Evolutionary conservation across 306 rosid genomes (phyloP).

Genomic region (Lupinus albus): DNA sequence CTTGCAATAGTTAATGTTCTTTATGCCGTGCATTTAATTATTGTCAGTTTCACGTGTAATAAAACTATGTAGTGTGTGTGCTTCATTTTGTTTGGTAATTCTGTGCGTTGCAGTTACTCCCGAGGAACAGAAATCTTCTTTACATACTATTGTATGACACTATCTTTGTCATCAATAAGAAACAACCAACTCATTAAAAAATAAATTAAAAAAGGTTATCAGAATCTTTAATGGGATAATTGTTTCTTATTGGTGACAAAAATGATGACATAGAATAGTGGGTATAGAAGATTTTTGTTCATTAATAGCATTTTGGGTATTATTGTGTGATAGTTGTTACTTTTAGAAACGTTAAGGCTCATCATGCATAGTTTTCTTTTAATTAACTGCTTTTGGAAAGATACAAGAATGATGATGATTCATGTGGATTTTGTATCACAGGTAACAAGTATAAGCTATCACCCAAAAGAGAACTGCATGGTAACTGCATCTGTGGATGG

Average conservation of each 20-base stretch:
- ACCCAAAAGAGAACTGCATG: slow-evolving; percentile 77
- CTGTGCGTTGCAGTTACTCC: not conserved
- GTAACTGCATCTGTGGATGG: slow-evolving; percentile 81
- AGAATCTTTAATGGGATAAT: too few relatives aligned
- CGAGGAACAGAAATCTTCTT: too few relatives aligned
- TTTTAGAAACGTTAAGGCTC: not conserved
- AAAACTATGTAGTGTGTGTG: slow-evolving; percentile 3
- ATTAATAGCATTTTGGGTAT: slow-evolving; percentile 14
- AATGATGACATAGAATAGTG: too few relatives aligned
- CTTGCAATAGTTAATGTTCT: slow-evolving; percentile 8
- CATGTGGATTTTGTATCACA: slow-evolving; percentile 38
- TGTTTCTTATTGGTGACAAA: too few relatives aligned
- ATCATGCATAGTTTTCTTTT: not conserved
- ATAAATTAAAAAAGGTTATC: too few relatives aligned
- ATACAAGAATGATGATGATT: slow-evolving; percentile 15
- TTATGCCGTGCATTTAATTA: slow-evolving; percentile 19
- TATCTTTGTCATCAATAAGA: too few relatives aligned
- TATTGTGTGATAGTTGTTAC: not conserved
- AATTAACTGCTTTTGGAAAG: slow-evolving; percentile 11
- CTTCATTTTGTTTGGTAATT: slow-evolving; percentile 14
- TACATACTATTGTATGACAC: too few relatives aligned
- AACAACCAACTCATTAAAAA: too few relatives aligned
- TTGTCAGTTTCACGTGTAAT: slow-evolving; percentile 13
- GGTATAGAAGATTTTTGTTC: too few relatives aligned
- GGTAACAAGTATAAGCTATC: slow-evolving; percentile 97